Conservation (phyloP, 1,284 basidiomycete genomes). For the Ustilago lituana region DNA sequence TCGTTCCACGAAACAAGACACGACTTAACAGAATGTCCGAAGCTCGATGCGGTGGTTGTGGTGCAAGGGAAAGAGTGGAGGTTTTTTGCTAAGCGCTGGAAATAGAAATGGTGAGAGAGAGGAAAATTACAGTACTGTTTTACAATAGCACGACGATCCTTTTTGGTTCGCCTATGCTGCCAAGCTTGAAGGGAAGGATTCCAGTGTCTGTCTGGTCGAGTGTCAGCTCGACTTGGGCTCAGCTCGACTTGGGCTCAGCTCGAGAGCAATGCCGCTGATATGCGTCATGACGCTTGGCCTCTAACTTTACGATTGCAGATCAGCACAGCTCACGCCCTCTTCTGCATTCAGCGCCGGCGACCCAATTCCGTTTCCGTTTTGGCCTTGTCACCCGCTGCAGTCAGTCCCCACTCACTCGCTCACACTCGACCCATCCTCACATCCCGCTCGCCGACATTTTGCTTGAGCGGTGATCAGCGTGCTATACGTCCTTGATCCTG, state of each 20-base stretch:
- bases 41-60: too few species aligned
- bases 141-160: not conserved
- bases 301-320: constrained; percentile 32
- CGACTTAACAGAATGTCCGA: too few species aligned
- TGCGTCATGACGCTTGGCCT: constrained; percentile 37
- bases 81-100: not conserved
- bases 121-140: too few species aligned
- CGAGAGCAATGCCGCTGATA: constrained; percentile 13
- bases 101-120: constrained; percentile 24
- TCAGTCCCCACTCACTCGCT: too few species aligned
- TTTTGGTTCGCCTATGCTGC: not conserved
- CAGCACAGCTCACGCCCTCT: constrained; percentile 3
- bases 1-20: too few species aligned
- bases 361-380: constrained; percentile 26
- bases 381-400: not conserved
- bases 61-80: too few species aligned
- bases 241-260: too few species aligned
- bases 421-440: constrained; percentile 22
- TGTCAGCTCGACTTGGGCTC: too few species aligned
- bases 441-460: constrained; percentile 7
- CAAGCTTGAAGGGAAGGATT: too few species aligned
- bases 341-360: constrained; percentile 14
- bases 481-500: too few species aligned
- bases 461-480: too few species aligned
- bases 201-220: too few species aligned